Evolutionary conservation across 2,329 filamentous ascomycete genomes (phyloP), one percentile per base, ranked within the genome.

Genomic region (Aspergillus sclerotialis): DNA sequence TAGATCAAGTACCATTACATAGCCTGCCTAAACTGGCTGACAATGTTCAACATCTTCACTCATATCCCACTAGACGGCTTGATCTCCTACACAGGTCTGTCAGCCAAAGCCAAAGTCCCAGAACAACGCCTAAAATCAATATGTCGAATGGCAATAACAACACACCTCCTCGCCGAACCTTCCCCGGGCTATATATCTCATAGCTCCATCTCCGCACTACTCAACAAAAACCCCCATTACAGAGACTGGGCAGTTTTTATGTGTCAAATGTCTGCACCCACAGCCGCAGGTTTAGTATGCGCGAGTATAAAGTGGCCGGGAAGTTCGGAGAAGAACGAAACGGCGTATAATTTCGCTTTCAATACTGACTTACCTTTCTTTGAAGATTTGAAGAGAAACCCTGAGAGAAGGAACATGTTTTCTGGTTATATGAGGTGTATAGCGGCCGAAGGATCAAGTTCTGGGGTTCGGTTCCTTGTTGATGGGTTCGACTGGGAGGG

Each of bases 141-240:
- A 5, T 53, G 76, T 17, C 70, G 75, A 6, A 68, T 77, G 50
- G 73, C 68, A 26, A 78, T 78, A 65, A 77, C 73, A 8, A 72
- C 69, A 42, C 57, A 61, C 7, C 64, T 80, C 38, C 78, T 80
- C 53, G 49, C 60, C 26, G 75, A 80, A 44, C 65, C 69, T 1
- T 49, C 50, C 3, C 68, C 69, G 0, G 68, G 69, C 1, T 40
- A 65, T 2, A 68, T 80, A 39, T 67, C 67, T 4, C 77, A 80
- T 49, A 76, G 72, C 3, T 68, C 72, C 1, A 64, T 67, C 1
- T 78, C 74, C 1, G 65, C 64, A 4, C 50, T 68, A 3, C 61
- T 80, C 2, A 34, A 24, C n/a, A 34, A 16, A 3, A 34, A 42
- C 9, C 19, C 30, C 4, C 17, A 11, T 10, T 30, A 37, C 15